Evolutionary conservation across 148 eudicot species (phyloP), one percentile per base, ranked within the genome.

Genomic region (Drosera capensis): DNA sequence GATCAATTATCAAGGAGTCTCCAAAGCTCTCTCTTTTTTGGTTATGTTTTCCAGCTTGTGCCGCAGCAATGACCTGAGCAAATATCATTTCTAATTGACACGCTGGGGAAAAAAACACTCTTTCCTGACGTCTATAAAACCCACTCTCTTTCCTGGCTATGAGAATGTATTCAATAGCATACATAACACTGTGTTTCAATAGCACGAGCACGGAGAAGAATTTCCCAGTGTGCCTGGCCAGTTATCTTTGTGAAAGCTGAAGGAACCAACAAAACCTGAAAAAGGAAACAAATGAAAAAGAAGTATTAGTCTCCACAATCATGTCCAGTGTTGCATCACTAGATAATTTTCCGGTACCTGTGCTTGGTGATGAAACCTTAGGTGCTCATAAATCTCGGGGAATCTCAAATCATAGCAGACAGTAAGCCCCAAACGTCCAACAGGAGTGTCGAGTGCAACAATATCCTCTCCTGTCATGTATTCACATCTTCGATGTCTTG

Each of bases 361-460:
- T 28, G 77, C 84, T 38, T 70, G 70, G 29, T 71, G 73, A 15
- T 69, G 68, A 65, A 86, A 86, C 49, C 95, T 63, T 46, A 86
- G 68, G 50, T 73, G 76, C 68, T 81, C 80, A 65, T 80, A 86
- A 23, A 86, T 25, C 67, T 81, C 93, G 15, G 95, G 95, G 56
- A 86, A 86, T 62, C 95, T 74, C 66, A 86, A 58, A 73, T 86
- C 95, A 60, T 86, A 86, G 62, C 95, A 86, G 62, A 86, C 93
- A 14, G 95, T 81, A 47, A 78, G 66, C 39, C 93, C 95, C 68
- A 86, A 56, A 22, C 83, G 77, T 43, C 95, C 95, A 58, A 71
- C 40, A 36, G 95, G 95, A 70, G 81, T 81, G 44, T 86, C 95
- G 19, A 60, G 76, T 12, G 71, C 74, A 46, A 86, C 81, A 46